phyloP scores from a whole-genome alignment of 2,329 filamentous ascomycete species.

The Phyllosticta paracitricarpa region DNA sequence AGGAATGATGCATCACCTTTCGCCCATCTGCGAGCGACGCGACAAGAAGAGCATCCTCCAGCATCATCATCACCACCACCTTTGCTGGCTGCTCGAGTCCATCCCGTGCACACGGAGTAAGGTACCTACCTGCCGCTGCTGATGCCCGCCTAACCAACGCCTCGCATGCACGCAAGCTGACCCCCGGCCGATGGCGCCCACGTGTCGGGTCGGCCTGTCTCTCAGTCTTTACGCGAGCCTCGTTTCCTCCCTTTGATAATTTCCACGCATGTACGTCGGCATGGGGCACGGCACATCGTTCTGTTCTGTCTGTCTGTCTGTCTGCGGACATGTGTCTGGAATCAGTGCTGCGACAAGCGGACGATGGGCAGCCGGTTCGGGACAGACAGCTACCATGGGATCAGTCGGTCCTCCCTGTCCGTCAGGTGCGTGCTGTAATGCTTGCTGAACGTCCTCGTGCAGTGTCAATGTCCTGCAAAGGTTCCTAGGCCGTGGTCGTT shows the following conservation, averaged over 20 bases:
- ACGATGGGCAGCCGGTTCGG: neutral
- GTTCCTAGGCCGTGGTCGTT: neutral
- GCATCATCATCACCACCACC: too few species aligned
- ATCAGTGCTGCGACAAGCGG: neutral
- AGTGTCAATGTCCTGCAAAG: neutral
- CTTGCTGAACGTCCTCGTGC: neutral
- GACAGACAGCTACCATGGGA: neutral
- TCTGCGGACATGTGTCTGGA: neutral
- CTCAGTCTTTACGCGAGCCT: neutral
- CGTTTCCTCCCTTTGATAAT: neutral
- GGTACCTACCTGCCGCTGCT: neutral
- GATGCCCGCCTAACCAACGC: neutral
- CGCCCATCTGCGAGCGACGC: too few species aligned
- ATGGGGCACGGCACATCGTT: neutral
- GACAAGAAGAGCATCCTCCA: too few species aligned
- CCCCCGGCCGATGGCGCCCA: neutral
- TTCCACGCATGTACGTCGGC: neutral
- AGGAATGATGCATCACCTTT: too few species aligned
- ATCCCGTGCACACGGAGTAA: too few species aligned
- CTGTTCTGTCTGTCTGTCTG: neutral
- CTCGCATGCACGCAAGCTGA: neutral
- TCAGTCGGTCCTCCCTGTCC: neutral
- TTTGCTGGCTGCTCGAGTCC: too few species aligned
- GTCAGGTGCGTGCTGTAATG: neutral
- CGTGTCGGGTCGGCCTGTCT: neutral